These are phyloP conservation scores for Scheffersomyces parashehatae DNA, from an alignment of 1,139 yeast genomes.

Conservation along the genomic window DNA sequence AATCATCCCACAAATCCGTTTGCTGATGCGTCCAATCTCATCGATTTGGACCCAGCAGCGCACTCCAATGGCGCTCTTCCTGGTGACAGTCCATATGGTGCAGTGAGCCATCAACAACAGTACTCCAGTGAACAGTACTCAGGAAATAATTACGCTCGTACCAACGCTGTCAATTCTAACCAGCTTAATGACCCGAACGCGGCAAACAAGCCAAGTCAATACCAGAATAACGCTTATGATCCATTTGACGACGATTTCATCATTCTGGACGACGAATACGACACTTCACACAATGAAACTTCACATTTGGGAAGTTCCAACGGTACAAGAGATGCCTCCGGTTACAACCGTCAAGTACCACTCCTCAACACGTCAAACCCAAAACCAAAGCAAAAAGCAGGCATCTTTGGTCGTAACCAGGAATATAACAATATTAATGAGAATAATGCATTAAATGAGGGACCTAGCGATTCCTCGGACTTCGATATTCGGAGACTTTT, in stretches of 20 bases:
- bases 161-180: too few species aligned
- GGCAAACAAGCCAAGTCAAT: slow-evolving; percentile 4
- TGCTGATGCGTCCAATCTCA: slow-evolving; percentile 23
- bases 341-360: slow-evolving; percentile 22
- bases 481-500: slow-evolving; percentile 63
- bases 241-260: slow-evolving; percentile 41
- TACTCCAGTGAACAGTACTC: slow-evolving; percentile 8
- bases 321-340: slow-evolving; percentile 2
- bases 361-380: slow-evolving; percentile 22
- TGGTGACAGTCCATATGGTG: slow-evolving; percentile 13
- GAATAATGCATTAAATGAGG: slow-evolving; percentile 6
- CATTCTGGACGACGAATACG: slow-evolving; percentile 37
- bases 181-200: background rate
- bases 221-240: slow-evolving; percentile 11
- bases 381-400: slow-evolving; percentile 12
- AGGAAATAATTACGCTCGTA: background rate
- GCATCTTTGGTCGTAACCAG: slow-evolving; percentile 15
- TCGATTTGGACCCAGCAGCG: slow-evolving; percentile 28
- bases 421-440: slow-evolving; percentile 15
- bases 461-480: slow-evolving; percentile 24
- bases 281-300: slow-evolving; percentile 3
- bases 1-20: slow-evolving; percentile 10
- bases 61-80: background rate
- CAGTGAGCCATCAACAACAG: slow-evolving; percentile 10
- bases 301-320: slow-evolving; percentile 2